A percentile compares a stretch with the other conserved stretches of the same genome.
Conservation (phyloP, 352 stramenopile species). For the Pythium sukuiense region DNA sequence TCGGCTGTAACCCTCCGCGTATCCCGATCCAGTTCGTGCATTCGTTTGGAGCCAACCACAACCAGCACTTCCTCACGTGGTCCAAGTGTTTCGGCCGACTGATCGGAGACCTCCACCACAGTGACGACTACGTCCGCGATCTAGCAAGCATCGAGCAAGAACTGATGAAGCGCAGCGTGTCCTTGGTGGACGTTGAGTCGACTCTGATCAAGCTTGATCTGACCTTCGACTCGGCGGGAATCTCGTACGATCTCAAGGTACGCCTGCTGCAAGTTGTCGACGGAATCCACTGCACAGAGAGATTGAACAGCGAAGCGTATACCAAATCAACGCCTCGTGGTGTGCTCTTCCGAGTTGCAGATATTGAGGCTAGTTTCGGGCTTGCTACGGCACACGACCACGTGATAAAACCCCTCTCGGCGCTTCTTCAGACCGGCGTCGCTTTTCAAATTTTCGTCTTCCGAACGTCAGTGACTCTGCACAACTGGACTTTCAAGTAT, state of each 20-base stretch:
- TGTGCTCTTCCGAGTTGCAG: neutral
- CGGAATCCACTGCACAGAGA: neutral
- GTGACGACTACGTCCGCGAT: neutral
- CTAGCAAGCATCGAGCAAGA: neutral
- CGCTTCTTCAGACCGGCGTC: slow-evolving; percentile 4
- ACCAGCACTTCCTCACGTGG: slow-evolving; percentile 8
- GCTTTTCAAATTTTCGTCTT: neutral
- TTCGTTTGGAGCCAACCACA: neutral
- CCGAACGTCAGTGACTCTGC: neutral
- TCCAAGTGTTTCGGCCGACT: neutral
- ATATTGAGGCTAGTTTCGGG: neutral
- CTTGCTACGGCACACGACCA: neutral
- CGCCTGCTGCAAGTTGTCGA: slow-evolving; percentile 1
- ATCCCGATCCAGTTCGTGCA: slow-evolving; percentile 6
- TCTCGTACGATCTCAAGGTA: neutral
- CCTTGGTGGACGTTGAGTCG: slow-evolving; percentile 1
- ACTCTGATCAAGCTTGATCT: neutral
- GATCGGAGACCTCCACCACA: neutral
- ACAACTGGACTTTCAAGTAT: neutral
- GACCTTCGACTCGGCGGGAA: neutral
- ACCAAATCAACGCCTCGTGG: no score
- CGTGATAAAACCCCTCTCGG: slow-evolving; percentile 3
- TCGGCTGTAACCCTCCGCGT: neutral
- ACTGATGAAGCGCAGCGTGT: neutral
- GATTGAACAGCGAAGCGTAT: neutral